These are phyloP conservation scores for Saturnispora diversa DNA, from an alignment of 805 yeast species.

Conservation along the genomic window DNA sequence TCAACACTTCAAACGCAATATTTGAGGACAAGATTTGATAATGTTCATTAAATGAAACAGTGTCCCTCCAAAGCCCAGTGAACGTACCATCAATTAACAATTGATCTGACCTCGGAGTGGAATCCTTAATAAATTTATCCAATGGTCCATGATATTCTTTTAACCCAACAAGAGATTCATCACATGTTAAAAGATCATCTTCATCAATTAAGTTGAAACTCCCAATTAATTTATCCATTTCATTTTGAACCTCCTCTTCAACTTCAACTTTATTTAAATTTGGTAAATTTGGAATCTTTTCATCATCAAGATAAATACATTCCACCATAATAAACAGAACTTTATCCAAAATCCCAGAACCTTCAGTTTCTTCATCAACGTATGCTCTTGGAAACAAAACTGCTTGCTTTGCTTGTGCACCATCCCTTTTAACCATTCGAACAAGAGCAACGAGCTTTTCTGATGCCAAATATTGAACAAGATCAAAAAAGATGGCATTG, in stretches of 20 bases:
- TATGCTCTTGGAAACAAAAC: conserved; percentile 19
- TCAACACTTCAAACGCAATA: conserved; percentile 5
- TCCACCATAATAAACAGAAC: conserved; percentile 43
- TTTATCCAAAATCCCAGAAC: conserved; percentile 13
- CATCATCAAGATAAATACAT: conserved; percentile 72
- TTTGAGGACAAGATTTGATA: neutral
- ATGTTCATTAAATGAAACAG: conserved; percentile 4
- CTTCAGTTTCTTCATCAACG: conserved; percentile 18
- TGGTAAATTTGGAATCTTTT: conserved; percentile 34
- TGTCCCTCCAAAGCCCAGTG: conserved; percentile 1
- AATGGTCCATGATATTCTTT: conserved; percentile 4
- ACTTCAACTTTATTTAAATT: conserved; percentile 31
- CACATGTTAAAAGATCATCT: conserved; percentile 17
- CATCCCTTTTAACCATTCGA: conserved; percentile 47
- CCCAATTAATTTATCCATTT: conserved; percentile 39
- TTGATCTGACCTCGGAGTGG: neutral
- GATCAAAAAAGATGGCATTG: conserved; percentile 34
- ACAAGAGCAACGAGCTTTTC: conserved; percentile 48
- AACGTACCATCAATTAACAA: conserved; percentile 5
- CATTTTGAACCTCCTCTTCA: conserved; percentile 34
- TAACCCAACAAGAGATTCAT: conserved; percentile 1
- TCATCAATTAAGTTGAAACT: conserved; percentile 11
- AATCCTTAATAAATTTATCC: conserved; percentile 1
- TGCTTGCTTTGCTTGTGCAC: conserved; percentile 22
- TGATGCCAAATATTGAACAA: conserved; percentile 47